Evolutionary conservation across 73 alveolate genomes (phyloP).

Genomic region (Paramecium primaurelia): DNA sequence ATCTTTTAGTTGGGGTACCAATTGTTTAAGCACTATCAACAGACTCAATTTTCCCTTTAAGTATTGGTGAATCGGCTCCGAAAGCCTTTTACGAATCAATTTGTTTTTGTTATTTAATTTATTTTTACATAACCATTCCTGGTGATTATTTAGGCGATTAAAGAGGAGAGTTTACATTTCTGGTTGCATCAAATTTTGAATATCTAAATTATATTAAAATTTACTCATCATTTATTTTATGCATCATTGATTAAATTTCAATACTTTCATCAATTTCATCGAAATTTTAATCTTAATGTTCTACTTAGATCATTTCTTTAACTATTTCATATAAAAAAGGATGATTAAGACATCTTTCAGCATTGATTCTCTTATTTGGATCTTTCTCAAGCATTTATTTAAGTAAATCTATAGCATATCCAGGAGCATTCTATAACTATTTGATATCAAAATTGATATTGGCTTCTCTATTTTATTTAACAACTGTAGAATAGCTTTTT

Average conservation of each 20-base stretch:
- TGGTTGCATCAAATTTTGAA: background rate
- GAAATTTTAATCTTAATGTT: background rate
- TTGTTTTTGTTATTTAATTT: background rate
- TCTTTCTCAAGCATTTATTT: conserved; percentile 53
- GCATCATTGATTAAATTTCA: background rate
- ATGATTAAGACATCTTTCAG: conserved; percentile 37
- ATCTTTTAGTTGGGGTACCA: background rate
- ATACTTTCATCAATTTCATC: background rate
- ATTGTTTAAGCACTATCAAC: background rate
- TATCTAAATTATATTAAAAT: background rate
- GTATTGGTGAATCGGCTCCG: background rate
- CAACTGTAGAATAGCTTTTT: conserved; percentile 10
- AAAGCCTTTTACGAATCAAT: background rate
- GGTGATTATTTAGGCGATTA: conserved; percentile 21
- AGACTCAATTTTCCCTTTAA: background rate
- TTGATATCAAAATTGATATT: background rate
- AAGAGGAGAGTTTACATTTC: background rate
- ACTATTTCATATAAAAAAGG: background rate
- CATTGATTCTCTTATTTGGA: conserved; percentile 53
- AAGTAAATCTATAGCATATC: conserved; percentile 31
- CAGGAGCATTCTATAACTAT: conserved; percentile 1
- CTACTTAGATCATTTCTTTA: background rate
- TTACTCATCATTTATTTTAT: background rate
- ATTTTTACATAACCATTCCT: background rate
- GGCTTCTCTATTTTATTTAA: conserved; percentile 4